Base-by-base conservation (phyloP, 768 basidiomycete genomes). In the Leccinum rimulosum region DNA sequence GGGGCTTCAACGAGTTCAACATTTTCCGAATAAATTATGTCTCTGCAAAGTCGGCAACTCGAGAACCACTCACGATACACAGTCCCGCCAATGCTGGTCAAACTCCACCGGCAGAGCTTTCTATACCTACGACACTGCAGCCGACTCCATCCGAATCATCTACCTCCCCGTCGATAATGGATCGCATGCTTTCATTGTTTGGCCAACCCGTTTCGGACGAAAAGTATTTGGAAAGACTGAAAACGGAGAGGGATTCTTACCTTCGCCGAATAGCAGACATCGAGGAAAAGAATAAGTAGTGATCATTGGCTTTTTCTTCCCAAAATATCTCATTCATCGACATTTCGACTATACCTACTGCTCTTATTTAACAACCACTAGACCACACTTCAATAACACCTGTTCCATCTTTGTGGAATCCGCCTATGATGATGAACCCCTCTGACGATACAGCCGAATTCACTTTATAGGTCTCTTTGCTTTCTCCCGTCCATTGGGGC, bases 331-430 rank as follows among this genome's bases (percentile, higher is more conserved):
- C 53, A 4, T 54, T 49, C 22, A 49, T 28, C 4, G 7, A 33
- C 19, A 47, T 17, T 15, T 54, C 8, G 12, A 58, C 50, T 59
- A 58, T 33, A 38, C n/a, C 43, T 45, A 57, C 25, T 12, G 31
- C 8, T 53, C 49, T 65, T 22, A 64, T 45, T 65, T 22, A 64
- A 27, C 52, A 53, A 30, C 57, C 12, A 31, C 33, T 55, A 50
- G 67, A 70, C 86, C 84, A 88, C 43, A 88, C 74, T 68, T 90
- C 88, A 59, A 87, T 80, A 19, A 82, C 62, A 11, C 91, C 91
- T 64, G 78, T 83, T 6, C 82, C 85, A 38, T 80, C 78, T 49
- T 74, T 74, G 6, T 73, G 75, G 51, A 92, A 76, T 3, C 91
- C 91, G 19, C 86, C 91, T 10, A 92, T 73, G 3, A 82, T 70